These are phyloP conservation scores for Annulohypoxylon maeteangense DNA, from an alignment of 495 filamentous ascomycete species.

Conservation along the genomic window DNA sequence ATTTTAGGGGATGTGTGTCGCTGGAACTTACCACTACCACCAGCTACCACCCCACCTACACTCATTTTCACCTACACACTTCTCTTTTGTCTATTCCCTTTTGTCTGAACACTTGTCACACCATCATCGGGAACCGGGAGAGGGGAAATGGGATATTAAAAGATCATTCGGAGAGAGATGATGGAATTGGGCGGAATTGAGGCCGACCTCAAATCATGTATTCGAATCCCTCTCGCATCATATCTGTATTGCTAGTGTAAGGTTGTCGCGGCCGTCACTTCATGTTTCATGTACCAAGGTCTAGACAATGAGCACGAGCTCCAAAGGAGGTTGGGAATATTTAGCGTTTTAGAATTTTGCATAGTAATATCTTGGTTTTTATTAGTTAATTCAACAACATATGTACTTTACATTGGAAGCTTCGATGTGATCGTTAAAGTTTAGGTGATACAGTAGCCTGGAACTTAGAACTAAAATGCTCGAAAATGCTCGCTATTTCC, in stretches of 20 bases:
- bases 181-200: neutral
- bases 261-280: conserved; percentile 36
- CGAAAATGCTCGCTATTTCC: too few relatives aligned
- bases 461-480: neutral
- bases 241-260: conserved; percentile 44
- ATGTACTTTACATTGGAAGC: neutral
- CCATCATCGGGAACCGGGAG: conserved; percentile 11
- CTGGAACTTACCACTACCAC: neutral
- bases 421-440: neutral
- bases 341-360: conserved; percentile 10
- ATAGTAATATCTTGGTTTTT: conserved; percentile 27
- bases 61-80: neutral
- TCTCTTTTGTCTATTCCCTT: conserved; percentile 21
- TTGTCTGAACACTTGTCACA: conserved; percentile 16
- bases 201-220: conserved; percentile 20
- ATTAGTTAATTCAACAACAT: conserved; percentile 23
- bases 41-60: neutral
- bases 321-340: conserved; percentile 21
- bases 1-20: neutral
- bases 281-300: conserved; percentile 26
- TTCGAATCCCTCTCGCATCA: conserved; percentile 22
- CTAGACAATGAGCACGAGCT: conserved; percentile 46
- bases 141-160: conserved; percentile 17
- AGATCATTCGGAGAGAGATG: neutral
- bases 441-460: neutral